Evolutionary conservation across 2,329 filamentous ascomycete species (phyloP).

Genomic region (Sporothrix brasiliensis): DNA sequence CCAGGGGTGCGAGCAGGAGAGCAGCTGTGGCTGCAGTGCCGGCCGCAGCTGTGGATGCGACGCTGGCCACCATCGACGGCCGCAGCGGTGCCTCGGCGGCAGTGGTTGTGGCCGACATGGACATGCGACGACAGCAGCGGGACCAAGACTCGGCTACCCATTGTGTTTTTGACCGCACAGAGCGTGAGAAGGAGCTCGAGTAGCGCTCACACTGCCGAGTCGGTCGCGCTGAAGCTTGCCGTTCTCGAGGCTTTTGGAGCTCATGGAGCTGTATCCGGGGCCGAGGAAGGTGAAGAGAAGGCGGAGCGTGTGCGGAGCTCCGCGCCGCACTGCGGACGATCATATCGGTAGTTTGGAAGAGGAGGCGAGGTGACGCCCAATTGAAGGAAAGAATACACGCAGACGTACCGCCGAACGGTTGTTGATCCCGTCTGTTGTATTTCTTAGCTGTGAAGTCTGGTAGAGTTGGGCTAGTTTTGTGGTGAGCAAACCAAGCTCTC

Average conservation of each 20-base stretch:
- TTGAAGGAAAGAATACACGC: too few relatives aligned
- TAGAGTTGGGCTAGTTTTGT: neutral
- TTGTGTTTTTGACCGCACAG: neutral
- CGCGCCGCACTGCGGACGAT: conserved; percentile 43
- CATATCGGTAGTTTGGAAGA: conserved; percentile 39
- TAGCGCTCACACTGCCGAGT: neutral
- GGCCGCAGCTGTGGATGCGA: neutral
- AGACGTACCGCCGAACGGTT: too few relatives aligned
- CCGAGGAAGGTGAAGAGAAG: neutral
- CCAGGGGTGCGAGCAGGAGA: conserved; percentile 56
- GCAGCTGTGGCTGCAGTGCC: neutral
- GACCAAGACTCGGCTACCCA: conserved; percentile 10
- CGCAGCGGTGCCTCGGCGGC: neutral
- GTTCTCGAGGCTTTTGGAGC: neutral
- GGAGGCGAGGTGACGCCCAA: neutral
- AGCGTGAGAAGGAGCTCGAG: neutral
- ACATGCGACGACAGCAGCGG: conserved; percentile 14
- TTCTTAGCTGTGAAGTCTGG: neutral
- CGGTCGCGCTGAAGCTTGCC: neutral
- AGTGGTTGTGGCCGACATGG: conserved; percentile 6
- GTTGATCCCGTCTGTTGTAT: neutral
- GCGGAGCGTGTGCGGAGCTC: conserved; percentile 37
- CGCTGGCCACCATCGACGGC: conserved; percentile 8
- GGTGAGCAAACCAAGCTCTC: conserved; percentile 33
- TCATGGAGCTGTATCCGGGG: conserved; percentile 11